A percentile compares a stretch with the other conserved stretches of the same genome.
Evolutionary conservation across 148 eudicot species (phyloP).

Genomic region (Camellia lanceoleosa): DNA sequence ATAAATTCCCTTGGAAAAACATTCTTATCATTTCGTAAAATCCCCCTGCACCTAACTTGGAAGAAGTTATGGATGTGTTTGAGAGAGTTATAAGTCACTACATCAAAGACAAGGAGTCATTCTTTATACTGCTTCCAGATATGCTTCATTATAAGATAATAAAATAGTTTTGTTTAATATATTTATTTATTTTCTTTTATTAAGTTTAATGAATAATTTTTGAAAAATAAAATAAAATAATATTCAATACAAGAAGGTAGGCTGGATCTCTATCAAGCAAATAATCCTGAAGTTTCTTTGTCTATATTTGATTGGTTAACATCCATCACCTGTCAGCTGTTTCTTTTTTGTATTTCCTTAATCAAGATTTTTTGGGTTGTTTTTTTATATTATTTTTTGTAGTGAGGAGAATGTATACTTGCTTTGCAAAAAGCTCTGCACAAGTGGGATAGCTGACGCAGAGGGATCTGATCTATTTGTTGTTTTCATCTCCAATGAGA

Average conservation of each 20-base stretch:
- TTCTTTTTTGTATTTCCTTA: background rate
- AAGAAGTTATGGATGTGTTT: background rate
- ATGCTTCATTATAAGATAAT: background rate
- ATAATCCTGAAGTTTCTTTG: background rate
- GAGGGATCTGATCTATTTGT: slow-evolving; percentile 75
- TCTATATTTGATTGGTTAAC: background rate
- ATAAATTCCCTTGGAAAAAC: background rate
- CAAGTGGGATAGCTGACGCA: slow-evolving; percentile 48
- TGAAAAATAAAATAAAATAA: too few relatives aligned
- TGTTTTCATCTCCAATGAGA: slow-evolving; percentile 84
- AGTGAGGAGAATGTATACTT: slow-evolving; percentile 91
- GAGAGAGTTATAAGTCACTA: background rate
- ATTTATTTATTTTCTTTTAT: background rate
- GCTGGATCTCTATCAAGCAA: background rate
- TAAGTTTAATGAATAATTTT: too few relatives aligned
- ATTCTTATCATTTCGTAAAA: too few relatives aligned
- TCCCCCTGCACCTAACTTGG: background rate
- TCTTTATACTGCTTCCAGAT: background rate
- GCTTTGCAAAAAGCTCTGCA: slow-evolving; percentile 63
- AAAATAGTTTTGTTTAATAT: too few relatives aligned
- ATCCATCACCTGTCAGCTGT: background rate
- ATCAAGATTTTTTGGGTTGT: background rate
- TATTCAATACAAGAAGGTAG: background rate
- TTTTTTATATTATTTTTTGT: slow-evolving; percentile 13
- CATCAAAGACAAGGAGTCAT: background rate